Percentiles rank a stretch among this genome's conserved stretches.
Conservation (phyloP, 495 filamentous ascomycete species). For the Talaromyces proteolyticus region DNA sequence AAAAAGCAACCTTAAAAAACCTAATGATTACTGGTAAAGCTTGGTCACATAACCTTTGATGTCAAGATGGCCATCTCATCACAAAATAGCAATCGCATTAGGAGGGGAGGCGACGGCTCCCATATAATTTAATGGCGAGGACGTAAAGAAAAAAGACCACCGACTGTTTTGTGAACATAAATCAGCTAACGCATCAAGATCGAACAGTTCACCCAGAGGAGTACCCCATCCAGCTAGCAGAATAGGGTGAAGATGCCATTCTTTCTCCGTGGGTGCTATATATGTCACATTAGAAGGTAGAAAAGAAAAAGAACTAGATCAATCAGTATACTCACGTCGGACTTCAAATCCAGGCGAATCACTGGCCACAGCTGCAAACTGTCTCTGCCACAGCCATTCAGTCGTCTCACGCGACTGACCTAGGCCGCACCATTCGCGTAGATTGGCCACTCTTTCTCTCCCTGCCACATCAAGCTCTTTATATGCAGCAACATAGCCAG, state of each 20-base stretch:
- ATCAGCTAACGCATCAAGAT: constrained; percentile 7
- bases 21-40: no score
- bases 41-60: no score
- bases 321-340: neutral
- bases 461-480: neutral
- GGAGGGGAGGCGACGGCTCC: constrained; percentile 5
- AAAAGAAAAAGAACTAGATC: neutral
- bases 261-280: neutral
- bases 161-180: constrained; percentile 1
- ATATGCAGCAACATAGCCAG: constrained; percentile 7
- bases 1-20: no score
- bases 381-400: constrained; percentile 8
- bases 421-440: neutral
- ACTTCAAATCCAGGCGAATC: constrained; percentile 6
- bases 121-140: constrained; percentile 4
- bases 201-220: constrained; percentile 12
- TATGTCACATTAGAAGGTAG: neutral
- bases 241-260: constrained; percentile 5
- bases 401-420: constrained; percentile 4
- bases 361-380: constrained; percentile 8
- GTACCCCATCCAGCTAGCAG: constrained; percentile 12
- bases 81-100: constrained; percentile 7
- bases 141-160: constrained; percentile 13
- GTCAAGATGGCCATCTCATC: no score
- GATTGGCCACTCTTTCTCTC: neutral